These are phyloP conservation scores for Colletotrichum plurivorum DNA, from an alignment of 2,329 filamentous ascomycete species.

Conservation along the genomic window DNA sequence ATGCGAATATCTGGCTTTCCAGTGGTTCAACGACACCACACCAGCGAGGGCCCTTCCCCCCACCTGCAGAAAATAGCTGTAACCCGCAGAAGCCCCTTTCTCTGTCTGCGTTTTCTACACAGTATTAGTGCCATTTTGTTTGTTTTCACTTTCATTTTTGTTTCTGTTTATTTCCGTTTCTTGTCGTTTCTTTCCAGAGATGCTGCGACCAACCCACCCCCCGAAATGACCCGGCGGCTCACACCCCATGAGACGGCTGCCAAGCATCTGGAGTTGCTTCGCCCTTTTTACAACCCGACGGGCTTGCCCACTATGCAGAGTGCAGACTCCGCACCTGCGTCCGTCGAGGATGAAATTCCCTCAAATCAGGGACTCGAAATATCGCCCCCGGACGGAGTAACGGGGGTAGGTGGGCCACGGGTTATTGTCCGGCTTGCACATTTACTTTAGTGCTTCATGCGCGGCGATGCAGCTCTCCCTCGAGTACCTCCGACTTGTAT, in stretches of 20 bases:
- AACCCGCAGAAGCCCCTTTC: conserved; percentile 5
- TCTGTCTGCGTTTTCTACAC: not conserved
- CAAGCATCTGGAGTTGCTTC: conserved; percentile 21
- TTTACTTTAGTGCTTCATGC: not conserved
- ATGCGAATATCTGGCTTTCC: not conserved
- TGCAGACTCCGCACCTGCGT: not conserved
- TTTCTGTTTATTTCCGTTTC: conserved; percentile 28
- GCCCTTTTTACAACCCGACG: conserved; percentile 2
- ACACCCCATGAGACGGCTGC: conserved; percentile 26
- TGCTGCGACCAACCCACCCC: not conserved
- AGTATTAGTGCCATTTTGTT: not conserved
- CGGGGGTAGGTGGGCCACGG: not conserved
- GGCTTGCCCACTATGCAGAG: not conserved
- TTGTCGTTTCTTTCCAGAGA: not conserved
- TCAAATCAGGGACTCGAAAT: conserved; percentile 11
- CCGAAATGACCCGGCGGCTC: conserved; percentile 16
- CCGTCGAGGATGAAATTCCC: conserved; percentile 12
- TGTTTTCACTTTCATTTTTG: conserved; percentile 2
- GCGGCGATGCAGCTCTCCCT: not conserved
- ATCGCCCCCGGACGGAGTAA: not conserved
- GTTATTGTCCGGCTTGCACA: conserved; percentile 1
- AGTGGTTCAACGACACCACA: conserved; percentile 4
- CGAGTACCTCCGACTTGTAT: not conserved
- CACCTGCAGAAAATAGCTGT: conserved; percentile 27
- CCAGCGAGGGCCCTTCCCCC: not conserved